phyloP scores from a whole-genome alignment of 768 basidiomycete genomes.

The Trametes sanguinea region DNA sequence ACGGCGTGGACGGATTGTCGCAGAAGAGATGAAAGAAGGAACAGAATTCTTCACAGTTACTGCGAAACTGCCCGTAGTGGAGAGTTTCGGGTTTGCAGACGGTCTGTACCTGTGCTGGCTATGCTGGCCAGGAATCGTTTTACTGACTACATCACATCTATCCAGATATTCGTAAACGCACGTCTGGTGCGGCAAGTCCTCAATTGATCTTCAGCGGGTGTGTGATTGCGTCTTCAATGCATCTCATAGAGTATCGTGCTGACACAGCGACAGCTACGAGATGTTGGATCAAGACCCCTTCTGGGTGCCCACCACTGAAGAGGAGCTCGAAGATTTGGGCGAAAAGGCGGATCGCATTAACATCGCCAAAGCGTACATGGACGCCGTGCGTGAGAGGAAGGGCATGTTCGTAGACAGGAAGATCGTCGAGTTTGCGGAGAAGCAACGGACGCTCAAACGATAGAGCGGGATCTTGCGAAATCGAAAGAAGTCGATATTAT shows the following conservation, averaged over 20 bases:
- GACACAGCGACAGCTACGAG: conserved; percentile 65
- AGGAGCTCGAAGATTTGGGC: conserved; percentile 94
- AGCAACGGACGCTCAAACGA: conserved; percentile 83
- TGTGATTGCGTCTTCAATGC: too few species aligned
- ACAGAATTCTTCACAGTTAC: conserved; percentile 92
- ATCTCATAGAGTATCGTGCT: conserved; percentile 13
- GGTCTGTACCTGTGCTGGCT: too few species aligned
- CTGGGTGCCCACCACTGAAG: conserved; percentile 97
- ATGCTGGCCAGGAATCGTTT: too few species aligned
- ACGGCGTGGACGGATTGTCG: conserved; percentile 87
- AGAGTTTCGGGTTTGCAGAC: conserved; percentile 97
- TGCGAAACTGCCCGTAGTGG: conserved; percentile 91
- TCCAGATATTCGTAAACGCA: conserved; percentile 92
- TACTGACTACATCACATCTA: too few species aligned
- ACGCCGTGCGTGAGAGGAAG: conserved; percentile 85
- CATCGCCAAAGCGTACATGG: conserved; percentile 92
- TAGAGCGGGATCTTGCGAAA: conserved; percentile 13
- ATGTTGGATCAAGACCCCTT: conserved; percentile 93
- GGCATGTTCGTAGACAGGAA: conserved; percentile 96
- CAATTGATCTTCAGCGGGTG: conserved; percentile 97
- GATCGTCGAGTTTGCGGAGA: conserved; percentile 94
- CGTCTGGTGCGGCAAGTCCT: conserved; percentile 96
- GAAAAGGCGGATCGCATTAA: conserved; percentile 94
- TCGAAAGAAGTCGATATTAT: not conserved
- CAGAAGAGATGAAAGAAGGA: conserved; percentile 99